Evolutionary conservation across 306 rosid genomes (phyloP).

Genomic region (Cyclanthera cordifolia): DNA sequence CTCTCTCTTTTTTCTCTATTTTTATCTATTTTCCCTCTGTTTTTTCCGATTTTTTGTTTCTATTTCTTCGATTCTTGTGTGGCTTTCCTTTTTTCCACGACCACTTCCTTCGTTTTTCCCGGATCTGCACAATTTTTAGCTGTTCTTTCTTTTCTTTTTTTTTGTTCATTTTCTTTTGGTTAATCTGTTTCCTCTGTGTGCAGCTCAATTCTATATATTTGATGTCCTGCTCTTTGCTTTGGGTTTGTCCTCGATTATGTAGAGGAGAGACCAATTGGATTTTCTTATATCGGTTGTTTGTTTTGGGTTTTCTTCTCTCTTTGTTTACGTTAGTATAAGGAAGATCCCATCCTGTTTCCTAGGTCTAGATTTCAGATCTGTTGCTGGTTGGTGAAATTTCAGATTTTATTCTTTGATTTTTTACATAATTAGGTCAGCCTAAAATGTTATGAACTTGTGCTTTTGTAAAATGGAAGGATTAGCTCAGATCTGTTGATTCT

Average conservation of each 20-base stretch:
- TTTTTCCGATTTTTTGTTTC: neutral
- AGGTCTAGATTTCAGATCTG: constrained; percentile 3
- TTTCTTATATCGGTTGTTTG: neutral
- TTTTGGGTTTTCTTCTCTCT: neutral
- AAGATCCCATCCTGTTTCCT: neutral
- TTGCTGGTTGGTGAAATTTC: neutral
- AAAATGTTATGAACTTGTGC: neutral
- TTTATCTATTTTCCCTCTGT: neutral
- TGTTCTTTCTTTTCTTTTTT: neutral
- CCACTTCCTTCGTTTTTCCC: neutral
- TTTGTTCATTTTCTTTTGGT: no score
- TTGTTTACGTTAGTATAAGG: neutral
- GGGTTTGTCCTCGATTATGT: constrained; percentile 9
- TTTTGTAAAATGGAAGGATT: neutral
- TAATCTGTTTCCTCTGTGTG: neutral
- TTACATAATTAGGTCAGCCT: no score
- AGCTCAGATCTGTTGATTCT: neutral
- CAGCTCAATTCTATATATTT: constrained; percentile 2
- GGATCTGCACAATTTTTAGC: constrained; percentile 7
- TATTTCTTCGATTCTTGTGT: neutral
- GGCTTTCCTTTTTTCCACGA: neutral
- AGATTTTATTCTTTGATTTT: neutral
- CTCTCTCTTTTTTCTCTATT: neutral
- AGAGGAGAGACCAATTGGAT: constrained; percentile 1
- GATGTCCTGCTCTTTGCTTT: neutral